A percentile compares a stretch with the other conserved stretches of the same genome.
Evolutionary conservation across 2,329 filamentous ascomycete genomes (phyloP).

Genomic region (Chalara sp.): DNA sequence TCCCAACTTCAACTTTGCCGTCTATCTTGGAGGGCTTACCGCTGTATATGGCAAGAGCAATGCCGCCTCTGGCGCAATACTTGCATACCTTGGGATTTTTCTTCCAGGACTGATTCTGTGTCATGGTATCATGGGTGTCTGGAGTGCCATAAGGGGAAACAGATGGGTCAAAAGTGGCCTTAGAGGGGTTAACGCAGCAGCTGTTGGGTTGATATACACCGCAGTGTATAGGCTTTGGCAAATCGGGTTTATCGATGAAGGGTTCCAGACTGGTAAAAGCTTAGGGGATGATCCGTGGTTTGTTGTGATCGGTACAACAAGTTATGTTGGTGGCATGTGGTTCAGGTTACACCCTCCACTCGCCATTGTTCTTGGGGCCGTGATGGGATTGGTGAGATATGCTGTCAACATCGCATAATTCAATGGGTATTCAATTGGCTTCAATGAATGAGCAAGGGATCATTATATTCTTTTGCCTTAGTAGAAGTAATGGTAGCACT

Average conservation of each 20-base stretch:
- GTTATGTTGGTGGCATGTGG: conserved; percentile 40
- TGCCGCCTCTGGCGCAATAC: conserved; percentile 18
- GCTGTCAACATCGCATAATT: conserved; percentile 28
- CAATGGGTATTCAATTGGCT: no score
- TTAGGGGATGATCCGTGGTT: conserved; percentile 56
- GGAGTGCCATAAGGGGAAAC: conserved; percentile 43
- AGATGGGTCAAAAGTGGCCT: conserved; percentile 41
- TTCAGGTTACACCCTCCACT: conserved; percentile 37
- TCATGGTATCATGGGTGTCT: conserved; percentile 46
- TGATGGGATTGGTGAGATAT: conserved; percentile 40
- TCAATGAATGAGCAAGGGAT: no score
- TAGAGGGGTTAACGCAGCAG: conserved; percentile 51
- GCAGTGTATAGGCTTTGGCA: conserved; percentile 58
- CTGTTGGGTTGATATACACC: conserved; percentile 56
- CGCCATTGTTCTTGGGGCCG: conserved; percentile 38
- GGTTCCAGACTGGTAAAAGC: conserved; percentile 41
- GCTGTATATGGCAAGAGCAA: conserved; percentile 16
- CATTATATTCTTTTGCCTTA: no score
- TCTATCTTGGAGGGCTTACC: conserved; percentile 38
- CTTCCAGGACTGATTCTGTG: conserved; percentile 40
- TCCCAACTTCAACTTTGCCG: conserved; percentile 54
- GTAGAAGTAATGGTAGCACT: no score
- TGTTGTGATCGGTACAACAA: conserved; percentile 49
- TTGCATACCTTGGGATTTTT: conserved; percentile 49
- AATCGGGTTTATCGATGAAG: conserved; percentile 50